Evolutionary conservation across 495 filamentous ascomycete species (phyloP).

Genomic region (Neurospora terricola): DNA sequence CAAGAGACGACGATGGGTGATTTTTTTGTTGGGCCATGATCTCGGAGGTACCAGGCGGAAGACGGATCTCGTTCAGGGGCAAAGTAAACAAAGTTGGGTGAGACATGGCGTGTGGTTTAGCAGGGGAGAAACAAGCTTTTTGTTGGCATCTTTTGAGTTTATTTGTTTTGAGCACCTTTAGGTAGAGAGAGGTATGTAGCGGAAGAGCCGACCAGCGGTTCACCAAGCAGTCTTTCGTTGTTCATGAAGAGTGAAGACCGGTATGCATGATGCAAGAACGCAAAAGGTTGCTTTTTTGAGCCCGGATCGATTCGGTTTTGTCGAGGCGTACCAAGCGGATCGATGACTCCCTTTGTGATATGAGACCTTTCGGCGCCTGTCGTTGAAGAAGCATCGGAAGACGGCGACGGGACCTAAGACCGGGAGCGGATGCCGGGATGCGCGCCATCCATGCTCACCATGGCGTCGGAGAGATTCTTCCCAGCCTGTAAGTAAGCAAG

Average conservation of each 20-base stretch:
- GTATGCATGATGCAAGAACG: neutral
- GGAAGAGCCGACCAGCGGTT: neutral
- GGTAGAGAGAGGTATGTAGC: neutral
- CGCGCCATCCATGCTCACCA: neutral
- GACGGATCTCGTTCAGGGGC: neutral
- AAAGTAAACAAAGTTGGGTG: neutral
- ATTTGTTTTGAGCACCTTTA: neutral
- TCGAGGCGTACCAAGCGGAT: neutral
- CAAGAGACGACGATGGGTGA: neutral
- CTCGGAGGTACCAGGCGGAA: neutral
- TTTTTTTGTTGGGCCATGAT: neutral
- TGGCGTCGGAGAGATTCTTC: neutral
- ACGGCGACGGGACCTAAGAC: neutral
- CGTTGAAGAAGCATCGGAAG: neutral
- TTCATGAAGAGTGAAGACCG: neutral
- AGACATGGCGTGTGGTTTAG: neutral
- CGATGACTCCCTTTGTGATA: neutral
- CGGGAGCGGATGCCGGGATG: neutral
- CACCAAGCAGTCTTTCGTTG: neutral
- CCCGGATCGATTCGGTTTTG: neutral
- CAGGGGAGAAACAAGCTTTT: neutral
- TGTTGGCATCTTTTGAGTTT: neutral
- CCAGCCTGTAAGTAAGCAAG: neutral
- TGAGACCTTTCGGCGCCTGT: neutral
- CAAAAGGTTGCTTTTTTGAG: neutral